Evolutionary conservation across 371 early-diverging fungal species (phyloP), one percentile per base, ranked within the genome.

Genomic region (Mortierella sp.): DNA sequence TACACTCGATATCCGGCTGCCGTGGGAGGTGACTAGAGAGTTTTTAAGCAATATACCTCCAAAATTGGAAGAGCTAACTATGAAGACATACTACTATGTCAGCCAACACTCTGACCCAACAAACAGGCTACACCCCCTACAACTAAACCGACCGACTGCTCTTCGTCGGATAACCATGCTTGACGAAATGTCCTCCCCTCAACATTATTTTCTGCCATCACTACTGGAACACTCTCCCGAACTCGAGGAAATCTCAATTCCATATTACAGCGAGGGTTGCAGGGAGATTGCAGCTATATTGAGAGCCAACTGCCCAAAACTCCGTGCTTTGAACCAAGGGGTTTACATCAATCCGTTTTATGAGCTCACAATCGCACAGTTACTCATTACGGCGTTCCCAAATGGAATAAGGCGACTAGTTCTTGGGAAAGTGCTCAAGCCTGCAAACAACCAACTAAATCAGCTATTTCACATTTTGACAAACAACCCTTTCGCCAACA

Each of bases 61-160:
- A 53, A 53, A 53, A 7, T 26, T 53, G 26, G 53, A 53, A 53
- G 53, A 22, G 28, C 15, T 53, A 13, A 53, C 53, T 9, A 26
- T 53, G 28, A 53, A 15, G 53, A 53, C 53, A 23, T 28, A 53
- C 53, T 53, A 53, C 28, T 53, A 53, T 28, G 53, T 53, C 28
- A 53, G 53, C 10, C 53, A 53, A 53, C 53, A 53, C 23, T 53
- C 53, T 28, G 28, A 53, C 9, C 53, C 53, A 2, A 26, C 53
- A 22, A 28, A 53, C 53, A 53, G 53, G 28, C 53, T 53, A 28
- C 28, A 26, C 22, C 53, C 53, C 26, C 53, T 53, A 9, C 26
- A 53, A 22, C 28, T 53, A 23, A 26, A 53, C 26, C 22, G 53
- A 26, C 53, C 53, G 9, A 53, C 53, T 9, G 53, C 28, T 12